These are phyloP conservation scores for Saccharomycopsis sp. DNA, from an alignment of 805 yeast genomes.

Conservation along the genomic window DNA sequence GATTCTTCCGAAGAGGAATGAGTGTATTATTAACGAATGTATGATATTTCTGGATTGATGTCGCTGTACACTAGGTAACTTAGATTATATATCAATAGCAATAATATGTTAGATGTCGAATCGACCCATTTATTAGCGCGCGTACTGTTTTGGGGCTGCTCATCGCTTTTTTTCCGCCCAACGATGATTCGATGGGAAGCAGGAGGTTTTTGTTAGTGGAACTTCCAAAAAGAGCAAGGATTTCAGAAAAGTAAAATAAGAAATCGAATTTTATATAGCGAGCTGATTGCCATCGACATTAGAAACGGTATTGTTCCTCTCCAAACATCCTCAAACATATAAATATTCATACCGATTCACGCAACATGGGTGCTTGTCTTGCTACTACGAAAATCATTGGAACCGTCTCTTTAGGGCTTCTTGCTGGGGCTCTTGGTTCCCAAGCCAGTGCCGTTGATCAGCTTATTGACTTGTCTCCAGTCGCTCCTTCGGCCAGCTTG, in stretches of 20 bases:
- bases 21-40: not conserved
- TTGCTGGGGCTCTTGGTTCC: conserved; percentile 45
- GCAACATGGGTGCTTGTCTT: conserved; percentile 46
- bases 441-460: conserved; percentile 16
- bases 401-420: conserved; percentile 59
- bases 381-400: conserved; percentile 58
- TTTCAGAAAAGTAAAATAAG: not conserved
- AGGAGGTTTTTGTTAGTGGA: not conserved
- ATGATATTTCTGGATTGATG: too few relatives aligned
- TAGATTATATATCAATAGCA: too few relatives aligned
- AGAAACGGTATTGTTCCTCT: too few relatives aligned
- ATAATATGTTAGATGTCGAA: too few relatives aligned
- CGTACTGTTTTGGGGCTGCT: too few relatives aligned
- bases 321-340: not conserved
- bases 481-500: conserved; percentile 5
- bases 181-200: not conserved
- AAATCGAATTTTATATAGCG: not conserved
- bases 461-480: conserved; percentile 9
- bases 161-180: not conserved
- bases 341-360: too few relatives aligned
- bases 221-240: not conserved
- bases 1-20: not conserved
- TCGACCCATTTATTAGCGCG: too few relatives aligned
- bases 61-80: too few relatives aligned
- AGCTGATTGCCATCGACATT: not conserved